Evolutionary conservation across 495 filamentous ascomycete species (phyloP).

Genomic region (Xylaria sp.): DNA sequence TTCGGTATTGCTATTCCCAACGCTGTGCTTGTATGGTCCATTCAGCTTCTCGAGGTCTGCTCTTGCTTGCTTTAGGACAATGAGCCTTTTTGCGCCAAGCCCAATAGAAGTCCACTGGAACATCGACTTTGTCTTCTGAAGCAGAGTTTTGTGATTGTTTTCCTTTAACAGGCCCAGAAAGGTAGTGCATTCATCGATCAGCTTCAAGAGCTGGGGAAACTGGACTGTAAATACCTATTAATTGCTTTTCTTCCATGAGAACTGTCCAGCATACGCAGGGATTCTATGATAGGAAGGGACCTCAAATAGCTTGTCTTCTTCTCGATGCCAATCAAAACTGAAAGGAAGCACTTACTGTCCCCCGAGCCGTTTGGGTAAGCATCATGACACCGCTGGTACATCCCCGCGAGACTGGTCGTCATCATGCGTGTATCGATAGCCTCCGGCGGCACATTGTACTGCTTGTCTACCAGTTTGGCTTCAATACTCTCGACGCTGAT

Average conservation of each 20-base stretch:
- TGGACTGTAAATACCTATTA: not conserved
- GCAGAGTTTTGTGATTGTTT: not conserved
- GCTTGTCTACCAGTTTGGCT: not conserved
- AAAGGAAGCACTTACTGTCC: slow-evolving; percentile 9
- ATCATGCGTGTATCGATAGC: slow-evolving; percentile 25
- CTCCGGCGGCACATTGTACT: slow-evolving; percentile 26
- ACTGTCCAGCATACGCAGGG: not conserved
- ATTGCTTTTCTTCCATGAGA: not conserved
- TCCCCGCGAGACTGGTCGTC: slow-evolving; percentile 12
- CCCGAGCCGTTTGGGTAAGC: not conserved
- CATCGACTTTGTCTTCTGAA: slow-evolving; percentile 12
- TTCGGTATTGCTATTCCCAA: not conserved
- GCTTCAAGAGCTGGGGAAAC: slow-evolving; percentile 15
- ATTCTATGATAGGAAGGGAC: not conserved
- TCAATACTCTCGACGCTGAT: not conserved
- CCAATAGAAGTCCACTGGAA: slow-evolving; percentile 24
- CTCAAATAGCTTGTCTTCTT: not conserved
- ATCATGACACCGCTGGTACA: slow-evolving; percentile 23
- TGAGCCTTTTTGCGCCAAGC: slow-evolving; percentile 26
- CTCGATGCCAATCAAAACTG: not conserved
- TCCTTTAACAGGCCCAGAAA: slow-evolving; percentile 32
- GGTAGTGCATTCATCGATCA: slow-evolving; percentile 26
- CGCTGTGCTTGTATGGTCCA: not conserved
- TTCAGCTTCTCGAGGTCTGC: not conserved
- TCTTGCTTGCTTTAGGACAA: not conserved